phyloP scores from a whole-genome alignment of 257 asterid genomes.

The Eustoma russellianum region DNA sequence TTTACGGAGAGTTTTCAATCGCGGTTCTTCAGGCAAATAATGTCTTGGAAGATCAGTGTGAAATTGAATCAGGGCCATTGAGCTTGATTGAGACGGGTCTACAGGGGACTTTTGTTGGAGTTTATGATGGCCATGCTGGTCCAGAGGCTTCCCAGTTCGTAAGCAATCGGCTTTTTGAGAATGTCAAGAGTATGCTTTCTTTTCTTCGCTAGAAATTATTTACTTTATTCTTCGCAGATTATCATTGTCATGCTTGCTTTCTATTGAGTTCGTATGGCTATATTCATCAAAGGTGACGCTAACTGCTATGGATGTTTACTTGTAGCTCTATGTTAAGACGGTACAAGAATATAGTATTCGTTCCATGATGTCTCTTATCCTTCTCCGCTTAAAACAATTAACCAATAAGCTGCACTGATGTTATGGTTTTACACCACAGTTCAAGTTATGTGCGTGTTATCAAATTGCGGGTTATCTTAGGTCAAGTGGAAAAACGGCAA shows the following conservation, averaged over 20 bases:
- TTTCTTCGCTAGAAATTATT: background rate
- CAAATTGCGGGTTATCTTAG: no score
- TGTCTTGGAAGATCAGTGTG: constrained; percentile 69
- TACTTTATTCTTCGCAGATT: background rate
- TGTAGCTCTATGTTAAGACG: no score
- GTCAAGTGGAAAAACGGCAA: no score
- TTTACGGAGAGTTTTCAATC: constrained; percentile 75
- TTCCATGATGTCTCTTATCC: no score
- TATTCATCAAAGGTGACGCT: background rate
- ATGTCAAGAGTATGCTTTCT: constrained; percentile 53
- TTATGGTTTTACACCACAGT: no score
- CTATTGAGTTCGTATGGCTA: no score
- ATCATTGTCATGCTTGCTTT: background rate
- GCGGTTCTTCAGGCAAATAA: constrained; percentile 77
- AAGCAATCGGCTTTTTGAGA: constrained; percentile 44
- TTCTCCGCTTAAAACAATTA: no score
- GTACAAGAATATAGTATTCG: no score
- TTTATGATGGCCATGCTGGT: constrained; percentile 93
- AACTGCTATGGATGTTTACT: background rate
- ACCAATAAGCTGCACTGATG: no score
- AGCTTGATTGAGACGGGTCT: constrained; percentile 51
- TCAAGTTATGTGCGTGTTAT: no score
- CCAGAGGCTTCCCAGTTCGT: constrained; percentile 69
- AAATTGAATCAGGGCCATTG: constrained; percentile 79
- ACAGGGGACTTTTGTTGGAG: constrained; percentile 74